Conservation (phyloP, 2,329 filamentous ascomycete species). For the Apiospora malaysiana region DNA sequence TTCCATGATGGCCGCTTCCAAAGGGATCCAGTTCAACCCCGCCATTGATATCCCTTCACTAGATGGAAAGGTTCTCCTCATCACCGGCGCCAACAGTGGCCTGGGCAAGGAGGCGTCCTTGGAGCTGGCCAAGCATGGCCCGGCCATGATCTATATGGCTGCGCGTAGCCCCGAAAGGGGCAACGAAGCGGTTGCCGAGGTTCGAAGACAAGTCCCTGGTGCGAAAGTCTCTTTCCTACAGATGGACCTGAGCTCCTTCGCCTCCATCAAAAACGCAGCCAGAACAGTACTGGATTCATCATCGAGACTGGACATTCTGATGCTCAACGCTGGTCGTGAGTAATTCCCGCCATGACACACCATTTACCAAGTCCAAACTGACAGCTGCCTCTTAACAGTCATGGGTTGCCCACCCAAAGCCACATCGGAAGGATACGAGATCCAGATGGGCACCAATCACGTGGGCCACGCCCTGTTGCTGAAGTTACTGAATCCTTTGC, state of each 20-base stretch:
- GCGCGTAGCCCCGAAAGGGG: background rate
- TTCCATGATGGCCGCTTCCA: background rate
- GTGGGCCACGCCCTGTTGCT: constrained; percentile 49
- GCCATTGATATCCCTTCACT: background rate
- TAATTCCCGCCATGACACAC: background rate
- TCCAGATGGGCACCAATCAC: constrained; percentile 51
- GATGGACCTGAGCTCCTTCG: constrained; percentile 29
- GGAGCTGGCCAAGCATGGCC: constrained; percentile 1
- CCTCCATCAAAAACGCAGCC: constrained; percentile 40
- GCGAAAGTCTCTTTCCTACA: constrained; percentile 26
- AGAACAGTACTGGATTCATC: constrained; percentile 36
- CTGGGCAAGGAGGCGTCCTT: background rate
- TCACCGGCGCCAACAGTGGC: constrained; percentile 10
- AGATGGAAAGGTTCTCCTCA: background rate
- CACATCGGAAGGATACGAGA: constrained; percentile 49
- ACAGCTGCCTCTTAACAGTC: constrained; percentile 26
- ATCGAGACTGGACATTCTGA: constrained; percentile 45
- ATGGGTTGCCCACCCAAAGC: constrained; percentile 40
- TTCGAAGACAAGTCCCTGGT: background rate
- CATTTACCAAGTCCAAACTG: background rate
- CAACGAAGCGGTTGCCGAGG: background rate
- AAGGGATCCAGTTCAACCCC: background rate
- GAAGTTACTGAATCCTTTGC: constrained; percentile 25
- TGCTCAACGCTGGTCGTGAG: constrained; percentile 34
- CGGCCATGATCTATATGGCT: background rate